A percentile compares a stretch with the other conserved stretches of the same genome.
phyloP scores from a whole-genome alignment of 2,329 filamentous ascomycete genomes.

The Nemania diffusa region DNA sequence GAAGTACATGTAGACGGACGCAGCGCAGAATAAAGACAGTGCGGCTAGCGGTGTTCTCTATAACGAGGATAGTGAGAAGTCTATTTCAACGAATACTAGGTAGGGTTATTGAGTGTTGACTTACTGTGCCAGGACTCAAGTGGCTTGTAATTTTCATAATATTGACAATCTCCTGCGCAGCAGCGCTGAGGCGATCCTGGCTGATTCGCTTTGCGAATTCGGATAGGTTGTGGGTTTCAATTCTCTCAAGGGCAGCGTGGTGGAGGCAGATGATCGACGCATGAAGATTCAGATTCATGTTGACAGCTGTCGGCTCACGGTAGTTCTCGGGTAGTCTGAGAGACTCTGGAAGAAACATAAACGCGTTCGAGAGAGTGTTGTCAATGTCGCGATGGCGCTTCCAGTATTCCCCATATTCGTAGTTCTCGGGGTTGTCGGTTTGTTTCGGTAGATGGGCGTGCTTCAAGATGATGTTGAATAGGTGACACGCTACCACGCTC shows the following conservation, averaged over 20 bases:
- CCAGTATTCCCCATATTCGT: slow-evolving; percentile 84
- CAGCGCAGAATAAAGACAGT: slow-evolving; percentile 86
- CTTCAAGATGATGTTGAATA: slow-evolving; percentile 83
- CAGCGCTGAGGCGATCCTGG: slow-evolving; percentile 77
- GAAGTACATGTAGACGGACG: slow-evolving; percentile 81
- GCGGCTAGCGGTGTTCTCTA: slow-evolving; percentile 83
- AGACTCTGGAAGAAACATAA: slow-evolving; percentile 80
- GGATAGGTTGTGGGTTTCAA: slow-evolving; percentile 75
- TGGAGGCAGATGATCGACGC: slow-evolving; percentile 89
- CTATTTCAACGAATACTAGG: neutral
- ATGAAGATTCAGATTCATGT: slow-evolving; percentile 89
- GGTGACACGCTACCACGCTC: slow-evolving; percentile 76
- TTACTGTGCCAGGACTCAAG: slow-evolving; percentile 72
- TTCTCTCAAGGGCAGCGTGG: slow-evolving; percentile 86
- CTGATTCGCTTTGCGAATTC: slow-evolving; percentile 74
- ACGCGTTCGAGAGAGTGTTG: slow-evolving; percentile 79
- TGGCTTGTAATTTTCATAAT: slow-evolving; percentile 85
- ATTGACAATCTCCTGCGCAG: slow-evolving; percentile 84
- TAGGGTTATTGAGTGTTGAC: slow-evolving; percentile 44
- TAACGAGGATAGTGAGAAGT: slow-evolving; percentile 23
- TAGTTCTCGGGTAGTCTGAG: slow-evolving; percentile 77
- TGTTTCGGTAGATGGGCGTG: slow-evolving; percentile 80
- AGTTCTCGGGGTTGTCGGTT: slow-evolving; percentile 77
- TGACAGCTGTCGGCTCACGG: slow-evolving; percentile 77
- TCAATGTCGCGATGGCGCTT: slow-evolving; percentile 84